Percentiles rank a stretch among this genome's conserved stretches.
Conservation (phyloP, 2,329 filamentous ascomycete genomes). For the Fonsecaea pugnacius region DNA sequence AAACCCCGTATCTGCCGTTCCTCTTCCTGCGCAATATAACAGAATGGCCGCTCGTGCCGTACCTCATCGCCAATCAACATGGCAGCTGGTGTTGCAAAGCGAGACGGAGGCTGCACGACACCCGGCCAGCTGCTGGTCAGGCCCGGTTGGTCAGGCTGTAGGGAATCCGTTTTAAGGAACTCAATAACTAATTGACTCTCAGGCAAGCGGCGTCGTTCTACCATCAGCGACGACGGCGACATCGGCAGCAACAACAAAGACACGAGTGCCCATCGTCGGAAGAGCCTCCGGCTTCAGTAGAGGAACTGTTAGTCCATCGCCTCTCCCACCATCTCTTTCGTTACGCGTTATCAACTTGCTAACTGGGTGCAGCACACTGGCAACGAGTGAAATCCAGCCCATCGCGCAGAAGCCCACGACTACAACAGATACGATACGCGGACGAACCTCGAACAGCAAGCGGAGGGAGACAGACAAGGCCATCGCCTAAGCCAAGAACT, state of each 20-base stretch:
- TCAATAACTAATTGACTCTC: slow-evolving; percentile 7
- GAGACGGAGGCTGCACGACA: slow-evolving; percentile 7
- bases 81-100: slow-evolving; percentile 8
- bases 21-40: too few relatives aligned
- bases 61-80: slow-evolving; percentile 12
- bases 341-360: slow-evolving; percentile 4
- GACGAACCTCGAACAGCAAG: slow-evolving; percentile 15
- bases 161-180: not conserved
- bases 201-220: slow-evolving; percentile 8
- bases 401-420: slow-evolving; percentile 11
- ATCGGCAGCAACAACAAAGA: not conserved
- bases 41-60: too few relatives aligned
- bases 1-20: too few relatives aligned
- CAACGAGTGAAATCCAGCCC: slow-evolving; percentile 5
- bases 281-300: slow-evolving; percentile 18
- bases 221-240: not conserved
- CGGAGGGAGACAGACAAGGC: slow-evolving; percentile 1
- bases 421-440: slow-evolving; percentile 15
- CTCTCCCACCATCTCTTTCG: not conserved
- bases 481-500: not conserved
- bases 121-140: slow-evolving; percentile 5
- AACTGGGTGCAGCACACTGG: not conserved
- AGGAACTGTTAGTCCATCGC: slow-evolving; percentile 16
- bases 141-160: slow-evolving; percentile 3
- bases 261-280: slow-evolving; percentile 16